Evolutionary conservation across 305 asterid genomes (phyloP).

Genomic region (Fraxinus paxiana): DNA sequence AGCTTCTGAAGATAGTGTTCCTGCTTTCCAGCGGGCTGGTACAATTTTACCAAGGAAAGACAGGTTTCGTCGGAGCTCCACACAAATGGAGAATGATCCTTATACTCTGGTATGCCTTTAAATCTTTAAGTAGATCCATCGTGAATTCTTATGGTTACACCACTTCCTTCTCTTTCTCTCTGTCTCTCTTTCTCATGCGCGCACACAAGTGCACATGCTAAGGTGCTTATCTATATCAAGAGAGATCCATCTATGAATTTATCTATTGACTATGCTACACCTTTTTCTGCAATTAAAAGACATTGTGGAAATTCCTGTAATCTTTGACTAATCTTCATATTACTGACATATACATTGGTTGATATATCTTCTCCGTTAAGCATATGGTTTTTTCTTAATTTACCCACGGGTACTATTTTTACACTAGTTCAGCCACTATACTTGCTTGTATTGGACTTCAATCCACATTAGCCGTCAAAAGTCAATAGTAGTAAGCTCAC

Average conservation of each 20-base stretch:
- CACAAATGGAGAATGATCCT: constrained; percentile 95
- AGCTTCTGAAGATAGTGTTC: constrained; percentile 68
- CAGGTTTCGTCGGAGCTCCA: constrained; percentile 83
- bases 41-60: constrained; percentile 94
- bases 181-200: neutral
- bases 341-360: neutral
- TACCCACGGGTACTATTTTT: neutral
- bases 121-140: neutral
- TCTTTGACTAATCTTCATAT: neutral
- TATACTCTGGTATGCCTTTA: constrained; percentile 67
- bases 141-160: neutral
- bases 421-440: neutral
- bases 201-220: neutral
- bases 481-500: neutral
- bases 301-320: neutral
- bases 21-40: constrained; percentile 90
- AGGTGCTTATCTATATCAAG: neutral
- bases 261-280: neutral
- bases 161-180: neutral
- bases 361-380: neutral
- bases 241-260: neutral
- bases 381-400: neutral
- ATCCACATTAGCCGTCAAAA: neutral
- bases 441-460: neutral
- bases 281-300: neutral